Conservation (phyloP, 371 early-diverging fungal genomes). For the Parasitella parasitica region DNA sequence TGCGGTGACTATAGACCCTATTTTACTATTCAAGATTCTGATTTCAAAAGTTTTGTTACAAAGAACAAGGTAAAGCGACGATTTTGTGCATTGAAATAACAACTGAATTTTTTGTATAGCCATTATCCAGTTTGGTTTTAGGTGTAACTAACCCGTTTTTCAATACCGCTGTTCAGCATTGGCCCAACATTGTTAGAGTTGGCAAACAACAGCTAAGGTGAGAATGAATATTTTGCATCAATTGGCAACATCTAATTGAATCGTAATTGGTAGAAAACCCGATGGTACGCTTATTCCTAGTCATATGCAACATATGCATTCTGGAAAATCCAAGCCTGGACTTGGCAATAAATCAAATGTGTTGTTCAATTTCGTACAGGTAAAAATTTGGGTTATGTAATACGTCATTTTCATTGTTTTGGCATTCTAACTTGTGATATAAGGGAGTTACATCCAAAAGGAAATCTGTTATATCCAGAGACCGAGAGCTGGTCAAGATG, state of each 20-base stretch:
- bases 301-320: slow-evolving; percentile 26
- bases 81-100: neutral
- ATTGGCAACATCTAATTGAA: neutral
- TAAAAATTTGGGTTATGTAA: neutral
- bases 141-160: slow-evolving; percentile 97
- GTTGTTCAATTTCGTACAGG: slow-evolving; percentile 60
- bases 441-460: slow-evolving; percentile 75
- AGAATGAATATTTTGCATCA: neutral
- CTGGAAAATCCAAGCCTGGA: slow-evolving; percentile 25
- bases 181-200: slow-evolving; percentile 89
- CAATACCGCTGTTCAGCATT: slow-evolving; percentile 83
- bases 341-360: slow-evolving; percentile 37
- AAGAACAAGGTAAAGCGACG: slow-evolving; percentile 56
- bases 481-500: slow-evolving; percentile 70
- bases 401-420: neutral
- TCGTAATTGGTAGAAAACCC: slow-evolving; percentile 34
- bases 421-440: neutral
- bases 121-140: slow-evolving; percentile 82
- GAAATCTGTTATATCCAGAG: slow-evolving; percentile 77
- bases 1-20: slow-evolving; percentile 96
- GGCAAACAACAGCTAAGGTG: slow-evolving; percentile 59
- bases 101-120: slow-evolving; percentile 30
- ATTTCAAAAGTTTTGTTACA: slow-evolving; percentile 75
- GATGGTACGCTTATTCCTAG: slow-evolving; percentile 43
- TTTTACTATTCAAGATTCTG: slow-evolving; percentile 95